Percentiles rank a stretch among this genome's conserved stretches.
Conservation (phyloP, 129 eudicot species). For the Ambrosia artemisiifolia region DNA sequence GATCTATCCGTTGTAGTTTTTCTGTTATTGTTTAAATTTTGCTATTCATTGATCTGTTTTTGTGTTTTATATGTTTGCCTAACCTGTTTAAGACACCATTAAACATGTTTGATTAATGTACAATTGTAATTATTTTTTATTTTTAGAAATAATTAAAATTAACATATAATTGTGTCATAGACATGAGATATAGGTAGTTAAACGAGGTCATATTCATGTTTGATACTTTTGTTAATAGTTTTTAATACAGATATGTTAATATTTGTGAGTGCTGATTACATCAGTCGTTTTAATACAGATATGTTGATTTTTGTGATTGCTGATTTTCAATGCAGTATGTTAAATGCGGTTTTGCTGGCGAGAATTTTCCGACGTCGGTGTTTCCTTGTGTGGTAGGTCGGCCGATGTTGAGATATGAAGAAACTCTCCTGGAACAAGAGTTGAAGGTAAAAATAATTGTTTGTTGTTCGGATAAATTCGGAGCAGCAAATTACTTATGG, state of each 20-base stretch:
- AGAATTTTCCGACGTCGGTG: slow-evolving; percentile 96
- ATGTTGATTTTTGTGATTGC: slow-evolving; percentile 9
- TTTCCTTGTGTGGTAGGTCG: slow-evolving; percentile 94
- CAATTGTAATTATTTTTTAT: too few species aligned
- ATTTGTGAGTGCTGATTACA: not conserved
- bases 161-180: too few species aligned
- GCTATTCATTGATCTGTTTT: too few species aligned
- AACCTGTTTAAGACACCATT: too few species aligned
- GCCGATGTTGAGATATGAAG: slow-evolving; percentile 96
- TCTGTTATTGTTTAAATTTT: not conserved
- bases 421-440: slow-evolving; percentile 91
- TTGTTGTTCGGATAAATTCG: not conserved
- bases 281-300: not conserved
- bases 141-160: too few species aligned
- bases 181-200: too few species aligned
- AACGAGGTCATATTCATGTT: too few species aligned
- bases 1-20: slow-evolving; percentile 10
- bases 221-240: not conserved
- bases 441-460: slow-evolving; percentile 46
- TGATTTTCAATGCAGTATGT: slow-evolving; percentile 33
- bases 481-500: not conserved
- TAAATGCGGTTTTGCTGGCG: slow-evolving; percentile 97
- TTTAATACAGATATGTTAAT: not conserved
- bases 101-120: too few species aligned
- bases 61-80: too few species aligned